Evolutionary conservation across 2,329 filamentous ascomycete species (phyloP), one percentile per base, ranked within the genome.

Genomic region (Dothistroma pini): DNA sequence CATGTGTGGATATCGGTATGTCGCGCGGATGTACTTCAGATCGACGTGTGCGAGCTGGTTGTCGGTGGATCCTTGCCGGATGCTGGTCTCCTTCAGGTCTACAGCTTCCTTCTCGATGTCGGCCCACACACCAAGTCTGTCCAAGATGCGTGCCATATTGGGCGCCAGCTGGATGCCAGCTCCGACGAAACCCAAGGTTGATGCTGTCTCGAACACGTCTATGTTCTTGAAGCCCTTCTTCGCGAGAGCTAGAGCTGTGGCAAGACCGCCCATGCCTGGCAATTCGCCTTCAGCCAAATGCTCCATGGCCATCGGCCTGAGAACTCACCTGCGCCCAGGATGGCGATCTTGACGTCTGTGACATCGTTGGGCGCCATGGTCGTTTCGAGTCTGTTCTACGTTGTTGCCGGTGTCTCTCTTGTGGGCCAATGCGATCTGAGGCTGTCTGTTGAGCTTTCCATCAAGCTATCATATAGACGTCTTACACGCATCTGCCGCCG

Each of bases 161-260:
- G 90, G 90, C 0, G 90, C 89, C 60, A 93, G 81, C 73, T 96
- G 91, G 66, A 95, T 93, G 5, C 91, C 91, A 1, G 91, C 91
- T 25, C 91, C 91, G 0, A 93, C 89, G 69, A 93, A 93, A 5
- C 90, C 90, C 4, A 93, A 81, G 66, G 86, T 84, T 4, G 87
- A 84, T 0, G 89, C 89, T 38, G 82, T 84, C 73, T 93, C 90
- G 73, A 86, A 93, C 55, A 93, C 84, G 58, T 88, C 80, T 69
- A 93, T 87, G 60, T 89, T 79, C 65, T 80, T 84, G 76, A 93
- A 93, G 8, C 90, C 90, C 68, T 87, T 86, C 76, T 89, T 89
- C 47, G 90, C 89, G 38, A 93, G 82, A 12, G 89, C 84, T 38
- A 93, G 81, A 7, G 89, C 89, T 56, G 81, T 83, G 60, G 88